phyloP scores from a whole-genome alignment of 2,329 filamentous ascomycete species.

The Monilinia fructicola region DNA sequence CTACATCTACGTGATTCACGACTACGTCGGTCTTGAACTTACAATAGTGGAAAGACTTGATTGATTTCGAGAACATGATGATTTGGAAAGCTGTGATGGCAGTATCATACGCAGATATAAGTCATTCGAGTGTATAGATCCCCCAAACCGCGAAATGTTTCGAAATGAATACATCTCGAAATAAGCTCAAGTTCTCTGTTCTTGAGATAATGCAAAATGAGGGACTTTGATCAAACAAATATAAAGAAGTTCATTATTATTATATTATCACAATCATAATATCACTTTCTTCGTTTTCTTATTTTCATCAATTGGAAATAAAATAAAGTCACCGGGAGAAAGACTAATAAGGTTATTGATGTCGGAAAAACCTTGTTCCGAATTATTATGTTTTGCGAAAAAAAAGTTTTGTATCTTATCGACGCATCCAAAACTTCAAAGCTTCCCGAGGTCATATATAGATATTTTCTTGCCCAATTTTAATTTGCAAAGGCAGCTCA shows the following conservation, averaged over 20 bases:
- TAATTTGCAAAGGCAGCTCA: neutral
- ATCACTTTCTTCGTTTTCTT: neutral
- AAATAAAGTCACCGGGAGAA: neutral
- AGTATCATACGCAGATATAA: neutral
- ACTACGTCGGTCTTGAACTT: neutral
- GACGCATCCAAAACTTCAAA: neutral
- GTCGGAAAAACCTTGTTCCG: constrained; percentile 23
- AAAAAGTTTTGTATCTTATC: constrained; percentile 20
- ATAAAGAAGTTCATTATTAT: neutral
- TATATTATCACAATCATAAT: neutral
- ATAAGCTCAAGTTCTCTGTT: neutral
- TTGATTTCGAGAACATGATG: constrained; percentile 4
- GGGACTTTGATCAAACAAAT: neutral
- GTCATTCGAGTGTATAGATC: neutral
- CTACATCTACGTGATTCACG: neutral
- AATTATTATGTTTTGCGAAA: neutral
- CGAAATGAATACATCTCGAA: neutral
- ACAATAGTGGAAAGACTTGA: neutral
- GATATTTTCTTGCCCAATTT: neutral
- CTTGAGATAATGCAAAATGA: neutral
- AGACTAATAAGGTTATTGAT: neutral
- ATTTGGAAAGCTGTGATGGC: neutral
- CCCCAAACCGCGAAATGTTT: constrained; percentile 4
- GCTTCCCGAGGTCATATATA: too few species aligned
- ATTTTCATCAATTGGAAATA: neutral